phyloP scores from a whole-genome alignment of 805 yeast genomes.

The Ogataea naganishii region DNA sequence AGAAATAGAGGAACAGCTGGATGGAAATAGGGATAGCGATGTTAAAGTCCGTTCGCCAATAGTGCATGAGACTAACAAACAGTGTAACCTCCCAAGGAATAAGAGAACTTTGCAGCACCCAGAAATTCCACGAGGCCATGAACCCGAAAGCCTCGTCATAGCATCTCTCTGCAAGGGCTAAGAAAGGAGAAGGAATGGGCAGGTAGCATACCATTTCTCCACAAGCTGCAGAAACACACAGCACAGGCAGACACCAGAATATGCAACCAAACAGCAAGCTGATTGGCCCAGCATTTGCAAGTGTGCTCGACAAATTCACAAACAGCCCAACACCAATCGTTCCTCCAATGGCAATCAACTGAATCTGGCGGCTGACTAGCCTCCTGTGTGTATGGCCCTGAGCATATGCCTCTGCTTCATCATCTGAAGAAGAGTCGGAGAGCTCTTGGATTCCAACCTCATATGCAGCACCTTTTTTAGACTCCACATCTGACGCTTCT shows the following conservation, averaged over 20 bases:
- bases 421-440: constrained; percentile 6
- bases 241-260: constrained; percentile 33
- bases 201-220: constrained; percentile 40
- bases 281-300: constrained; percentile 33
- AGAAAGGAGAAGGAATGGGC: constrained; percentile 40
- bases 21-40: constrained; percentile 36
- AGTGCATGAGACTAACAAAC: constrained; percentile 37
- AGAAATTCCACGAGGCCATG: constrained; percentile 41
- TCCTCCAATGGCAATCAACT: constrained; percentile 41
- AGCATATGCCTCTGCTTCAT: constrained; percentile 5
- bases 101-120: constrained; percentile 37
- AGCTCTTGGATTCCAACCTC: too few species aligned
- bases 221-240: constrained; percentile 31
- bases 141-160: constrained; percentile 37
- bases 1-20: constrained; percentile 31
- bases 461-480: too few species aligned
- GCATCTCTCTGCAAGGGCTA: constrained; percentile 36
- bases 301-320: constrained; percentile 32
- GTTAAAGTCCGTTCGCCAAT: constrained; percentile 37
- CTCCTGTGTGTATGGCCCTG: constrained; percentile 20
- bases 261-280: constrained; percentile 30
- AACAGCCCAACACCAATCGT: constrained; percentile 40
- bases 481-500: too few species aligned
- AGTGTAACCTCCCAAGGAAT: constrained; percentile 42
- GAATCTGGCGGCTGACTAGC: constrained; percentile 34